Conservation (phyloP, 768 basidiomycete genomes). For the Termitomyces sp. region DNA sequence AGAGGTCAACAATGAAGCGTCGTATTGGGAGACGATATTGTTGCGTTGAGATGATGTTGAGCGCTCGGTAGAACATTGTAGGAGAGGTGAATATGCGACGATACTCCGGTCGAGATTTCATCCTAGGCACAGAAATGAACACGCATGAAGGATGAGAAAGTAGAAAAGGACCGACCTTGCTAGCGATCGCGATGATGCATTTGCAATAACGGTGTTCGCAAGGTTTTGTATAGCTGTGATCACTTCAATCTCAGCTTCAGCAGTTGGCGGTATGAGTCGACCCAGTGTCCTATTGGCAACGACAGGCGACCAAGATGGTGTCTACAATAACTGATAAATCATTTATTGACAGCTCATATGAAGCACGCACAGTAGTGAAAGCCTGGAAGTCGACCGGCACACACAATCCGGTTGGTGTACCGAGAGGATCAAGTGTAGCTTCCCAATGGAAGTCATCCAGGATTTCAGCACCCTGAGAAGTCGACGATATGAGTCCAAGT, state of each 20-base stretch:
- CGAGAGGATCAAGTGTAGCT: conserved; percentile 82
- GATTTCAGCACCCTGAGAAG: conserved; percentile 88
- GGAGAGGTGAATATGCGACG: conserved; percentile 75
- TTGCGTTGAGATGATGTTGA: conserved; percentile 85
- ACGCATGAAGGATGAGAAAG: background rate
- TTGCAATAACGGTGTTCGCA: conserved; percentile 93
- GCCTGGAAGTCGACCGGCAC: conserved; percentile 80
- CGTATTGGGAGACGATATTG: conserved; percentile 91
- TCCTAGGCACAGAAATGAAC: conserved; percentile 35
- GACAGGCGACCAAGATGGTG: conserved; percentile 61
- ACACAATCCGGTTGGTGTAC: conserved; percentile 86
- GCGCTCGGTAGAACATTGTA: conserved; percentile 75
- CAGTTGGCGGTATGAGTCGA: conserved; percentile 61
- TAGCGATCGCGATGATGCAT: conserved; percentile 87
- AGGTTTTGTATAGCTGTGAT: conserved; percentile 90
- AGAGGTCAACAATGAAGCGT: conserved; percentile 89
- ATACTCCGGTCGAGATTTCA: conserved; percentile 77
- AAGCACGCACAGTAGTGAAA: conserved; percentile 67
- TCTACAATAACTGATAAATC: conserved; percentile 42
- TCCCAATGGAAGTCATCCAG: conserved; percentile 93
- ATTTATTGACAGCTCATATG: background rate
- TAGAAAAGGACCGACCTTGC: conserved; percentile 55
- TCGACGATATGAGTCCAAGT: conserved; percentile 88
- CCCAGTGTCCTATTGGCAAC: conserved; percentile 33
- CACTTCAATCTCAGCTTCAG: conserved; percentile 75